Conservation (phyloP, 2,329 filamentous ascomycete genomes). For the Aspergillus neotritici region DNA sequence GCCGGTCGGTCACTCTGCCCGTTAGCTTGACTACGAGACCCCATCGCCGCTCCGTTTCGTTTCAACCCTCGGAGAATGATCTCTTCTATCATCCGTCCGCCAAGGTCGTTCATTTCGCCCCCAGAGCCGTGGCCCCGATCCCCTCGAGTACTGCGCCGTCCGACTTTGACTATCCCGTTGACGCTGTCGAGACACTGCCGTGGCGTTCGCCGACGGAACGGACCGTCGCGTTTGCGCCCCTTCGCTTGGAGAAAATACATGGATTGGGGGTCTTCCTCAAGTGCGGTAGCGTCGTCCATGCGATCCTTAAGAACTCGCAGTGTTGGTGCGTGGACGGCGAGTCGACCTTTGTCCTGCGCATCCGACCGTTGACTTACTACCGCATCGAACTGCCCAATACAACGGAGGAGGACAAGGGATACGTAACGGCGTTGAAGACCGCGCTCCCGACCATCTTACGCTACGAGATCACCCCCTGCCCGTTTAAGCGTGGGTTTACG, state of each 20-base stretch:
- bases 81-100: conserved; percentile 68
- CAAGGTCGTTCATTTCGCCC: conserved; percentile 64
- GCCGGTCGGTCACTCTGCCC: conserved; percentile 34
- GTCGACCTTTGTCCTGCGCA: conserved; percentile 80
- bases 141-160: conserved; percentile 37
- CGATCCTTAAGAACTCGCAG: conserved; percentile 83
- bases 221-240: conserved; percentile 73
- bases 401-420: conserved; percentile 57
- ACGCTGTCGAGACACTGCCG: conserved; percentile 59
- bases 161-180: conserved; percentile 45
- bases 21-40: conserved; percentile 27
- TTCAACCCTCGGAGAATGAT: conserved; percentile 32
- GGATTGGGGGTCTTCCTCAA: conserved; percentile 83
- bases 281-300: conserved; percentile 75
- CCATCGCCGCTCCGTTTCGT: conserved; percentile 23
- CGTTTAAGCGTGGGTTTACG: conserved; percentile 71
- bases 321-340: conserved; percentile 88
- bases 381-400: conserved; percentile 75
- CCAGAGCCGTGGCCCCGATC: conserved; percentile 35
- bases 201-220: conserved; percentile 73
- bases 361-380: conserved; percentile 79
- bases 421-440: conserved; percentile 61
- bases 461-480: conserved; percentile 83
- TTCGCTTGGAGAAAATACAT: conserved; percentile 80
- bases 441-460: conserved; percentile 68